Evolutionary conservation across 306 rosid genomes (phyloP), one percentile per base, ranked within the genome.

Genomic region (Abrus precatorius): DNA sequence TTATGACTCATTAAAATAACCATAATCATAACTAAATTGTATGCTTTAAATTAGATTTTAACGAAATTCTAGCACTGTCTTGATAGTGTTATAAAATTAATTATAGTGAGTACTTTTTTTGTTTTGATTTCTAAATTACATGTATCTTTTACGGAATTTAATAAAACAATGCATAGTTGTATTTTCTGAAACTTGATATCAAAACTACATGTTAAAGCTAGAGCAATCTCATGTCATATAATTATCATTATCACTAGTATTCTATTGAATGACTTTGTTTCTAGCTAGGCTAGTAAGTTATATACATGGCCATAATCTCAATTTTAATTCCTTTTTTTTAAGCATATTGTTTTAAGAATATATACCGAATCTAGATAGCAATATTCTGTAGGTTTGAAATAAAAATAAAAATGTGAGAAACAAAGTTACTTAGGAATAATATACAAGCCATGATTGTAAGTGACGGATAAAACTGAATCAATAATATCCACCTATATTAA

Each of bases 401-500:
- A 36, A 69, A 33, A 11, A 1, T 5, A 33, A 45, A 47, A 69
- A 29, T 1, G 28, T 2, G 10, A 28, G 55, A 28, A 45, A 29
- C 6, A 32, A 50, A 49, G 6, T n/a, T 52, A 7, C 34, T 8
- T 49, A 49, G 1, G 45, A 43, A 41, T 74, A 59, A 27, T 29
- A 63, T n/a, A 74, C 38, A 47, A n/a, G 70, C 59, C 28, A 44
- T 4, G 27, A 59, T 76, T 50, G 57, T 2, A 36, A 36, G 49
- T n/a, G 59, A 33, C 27, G 8, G 44, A 78, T 69, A 56, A 34
- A 56, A 45, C 7, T 28, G 30, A 69, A 69, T 56, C 50, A 33
- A 40, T 20, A 69, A 44, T 57, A 55, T 56, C 50, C 43, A 45
- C 7, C 62, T 56, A 57, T 44, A 69, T 30, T 45, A 69, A 69